Evolutionary conservation across 495 filamentous ascomycete species (phyloP), one percentile per base, ranked within the genome.

Genomic region (Penicillium longicatenatum): DNA sequence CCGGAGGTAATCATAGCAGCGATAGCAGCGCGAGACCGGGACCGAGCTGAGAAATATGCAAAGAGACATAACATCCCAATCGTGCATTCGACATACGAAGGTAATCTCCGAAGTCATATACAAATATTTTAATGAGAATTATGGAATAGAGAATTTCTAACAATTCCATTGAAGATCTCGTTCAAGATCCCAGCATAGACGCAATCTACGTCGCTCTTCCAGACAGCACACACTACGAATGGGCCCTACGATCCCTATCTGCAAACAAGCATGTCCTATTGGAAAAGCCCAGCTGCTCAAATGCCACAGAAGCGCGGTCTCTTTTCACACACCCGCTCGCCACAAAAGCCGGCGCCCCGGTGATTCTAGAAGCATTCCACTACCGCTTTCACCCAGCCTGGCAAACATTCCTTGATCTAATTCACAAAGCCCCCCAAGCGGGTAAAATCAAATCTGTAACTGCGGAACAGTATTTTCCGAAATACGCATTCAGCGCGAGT

Each of bases 331-430:
- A 68, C 9, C 69, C 69, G 2, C n/a, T 65, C 16, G 50, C 80
- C n/a, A 66, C 48, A 42, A 54, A 59, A 0, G 26, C 56, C 0
- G 48, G 58, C 29, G 70, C 65, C 0, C 67, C 69, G 7, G 75
- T 89, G 10, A 61, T 88, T 1, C 73, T 89, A 3, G 87, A 89
- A 66, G 85, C 84, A 6, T 77, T 84, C 45, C 84, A 86, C 64
- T 73, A 70, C 55, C 66, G 71, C 14, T 88, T 86, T 63, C 79
- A 84, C 48, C 84, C 84, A 3, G 72, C 79, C 6, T 85, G 79
- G 77, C 65, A 73, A 17, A 55, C 56, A 0, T 85, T 85, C 58
- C 71, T 79, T 9, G 63, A 76, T 0, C 65, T 72, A 11, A 62
- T 84, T 22, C 74, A 76, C 41, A 57, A 66, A 1, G 52, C 65